Evolutionary conservation across 495 filamentous ascomycete genomes (phyloP).

Genomic region (Amorphotheca resinae): DNA sequence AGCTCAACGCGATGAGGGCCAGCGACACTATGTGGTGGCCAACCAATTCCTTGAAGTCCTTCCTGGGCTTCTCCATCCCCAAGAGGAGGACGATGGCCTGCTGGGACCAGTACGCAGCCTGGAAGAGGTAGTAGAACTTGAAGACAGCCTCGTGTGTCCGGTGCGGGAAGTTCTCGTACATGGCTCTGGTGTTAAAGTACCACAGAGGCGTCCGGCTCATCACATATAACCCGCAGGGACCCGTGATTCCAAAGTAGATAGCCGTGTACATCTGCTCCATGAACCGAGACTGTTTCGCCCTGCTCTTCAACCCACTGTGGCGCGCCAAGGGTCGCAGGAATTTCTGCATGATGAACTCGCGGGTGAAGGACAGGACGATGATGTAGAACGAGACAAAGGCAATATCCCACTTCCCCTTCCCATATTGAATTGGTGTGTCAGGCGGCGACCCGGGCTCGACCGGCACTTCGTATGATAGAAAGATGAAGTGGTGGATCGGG

Average conservation of each 20-base stretch:
- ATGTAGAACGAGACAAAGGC: slow-evolving; percentile 86
- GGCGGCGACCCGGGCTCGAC: slow-evolving; percentile 31
- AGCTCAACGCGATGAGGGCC: slow-evolving; percentile 76
- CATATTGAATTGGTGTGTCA: slow-evolving; percentile 59
- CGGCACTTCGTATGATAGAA: slow-evolving; percentile 80
- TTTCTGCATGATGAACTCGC: slow-evolving; percentile 94
- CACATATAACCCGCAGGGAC: slow-evolving; percentile 80
- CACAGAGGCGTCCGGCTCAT: slow-evolving; percentile 88
- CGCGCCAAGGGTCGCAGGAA: slow-evolving; percentile 69
- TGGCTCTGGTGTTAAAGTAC: slow-evolving; percentile 87
- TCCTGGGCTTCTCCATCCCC: slow-evolving; percentile 86
- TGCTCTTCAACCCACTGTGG: slow-evolving; percentile 53
- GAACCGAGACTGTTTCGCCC: slow-evolving; percentile 78
- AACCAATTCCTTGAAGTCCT: slow-evolving; percentile 93
- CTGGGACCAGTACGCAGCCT: slow-evolving; percentile 94
- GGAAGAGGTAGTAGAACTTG: slow-evolving; percentile 94
- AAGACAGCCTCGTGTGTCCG: slow-evolving; percentile 70
- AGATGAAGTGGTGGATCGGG: slow-evolving; percentile 75
- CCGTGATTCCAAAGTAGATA: slow-evolving; percentile 81
- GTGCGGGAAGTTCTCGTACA: slow-evolving; percentile 91
- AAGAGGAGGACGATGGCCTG: slow-evolving; percentile 83
- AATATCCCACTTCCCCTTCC: slow-evolving; percentile 76
- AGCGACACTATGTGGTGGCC: slow-evolving; percentile 89
- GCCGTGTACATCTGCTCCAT: slow-evolving; percentile 98
- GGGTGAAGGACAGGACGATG: slow-evolving; percentile 79